Evolutionary conservation across 169 alveolate genomes (phyloP).

Genomic region (Plasmodium sp.): DNA sequence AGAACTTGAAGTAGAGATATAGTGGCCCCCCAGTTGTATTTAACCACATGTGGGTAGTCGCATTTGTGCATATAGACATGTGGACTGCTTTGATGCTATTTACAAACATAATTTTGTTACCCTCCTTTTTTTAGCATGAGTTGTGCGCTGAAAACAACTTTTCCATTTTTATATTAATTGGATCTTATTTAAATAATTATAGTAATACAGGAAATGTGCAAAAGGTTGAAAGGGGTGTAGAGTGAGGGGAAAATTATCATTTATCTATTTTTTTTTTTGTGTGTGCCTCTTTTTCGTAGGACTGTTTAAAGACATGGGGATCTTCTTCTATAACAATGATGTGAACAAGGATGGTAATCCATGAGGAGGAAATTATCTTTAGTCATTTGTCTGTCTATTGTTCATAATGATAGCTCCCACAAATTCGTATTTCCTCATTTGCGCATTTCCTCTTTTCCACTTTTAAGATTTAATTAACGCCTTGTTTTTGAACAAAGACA

Average conservation of each 20-base stretch:
- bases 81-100: background rate
- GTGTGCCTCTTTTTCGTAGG: background rate
- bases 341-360: constrained; percentile 48
- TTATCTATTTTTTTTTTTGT: background rate
- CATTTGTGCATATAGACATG: background rate
- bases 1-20: background rate
- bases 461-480: constrained; percentile 56
- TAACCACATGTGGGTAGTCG: background rate
- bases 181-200: constrained; percentile 62
- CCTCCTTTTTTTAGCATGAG: constrained; percentile 13
- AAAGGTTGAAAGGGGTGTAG: constrained; percentile 9
- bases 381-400: background rate
- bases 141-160: constrained; percentile 48
- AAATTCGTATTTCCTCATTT: background rate
- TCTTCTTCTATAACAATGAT: constrained; percentile 44
- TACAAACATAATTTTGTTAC: background rate
- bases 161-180: constrained; percentile 48
- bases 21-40: background rate
- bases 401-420: background rate
- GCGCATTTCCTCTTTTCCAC: background rate
- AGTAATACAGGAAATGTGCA: constrained; percentile 33
- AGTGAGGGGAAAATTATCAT: background rate
- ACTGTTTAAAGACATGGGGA: constrained; percentile 47
- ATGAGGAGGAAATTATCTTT: background rate
- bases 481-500: constrained; percentile 24